Evolutionary conservation across 2,329 filamentous ascomycete species (phyloP).

Genomic region (Colletotrichum zoysiae): DNA sequence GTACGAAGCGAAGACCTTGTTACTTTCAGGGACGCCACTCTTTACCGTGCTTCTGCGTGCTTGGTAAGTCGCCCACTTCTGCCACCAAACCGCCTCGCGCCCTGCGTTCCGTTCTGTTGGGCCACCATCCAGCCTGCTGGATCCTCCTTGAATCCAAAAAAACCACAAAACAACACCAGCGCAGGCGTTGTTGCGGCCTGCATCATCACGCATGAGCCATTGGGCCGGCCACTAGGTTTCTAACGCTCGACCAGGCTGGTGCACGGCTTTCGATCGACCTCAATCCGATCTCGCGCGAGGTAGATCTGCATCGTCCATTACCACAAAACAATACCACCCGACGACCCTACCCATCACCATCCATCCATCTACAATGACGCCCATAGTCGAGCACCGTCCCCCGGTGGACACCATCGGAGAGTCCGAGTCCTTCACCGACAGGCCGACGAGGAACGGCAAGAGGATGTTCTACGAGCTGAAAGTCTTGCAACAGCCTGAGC

Average conservation of each 20-base stretch:
- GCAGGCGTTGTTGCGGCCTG: background rate
- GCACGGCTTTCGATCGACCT: slow-evolving; percentile 6
- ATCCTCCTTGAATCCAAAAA: background rate
- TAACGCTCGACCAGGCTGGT: slow-evolving; percentile 17
- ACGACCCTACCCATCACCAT: background rate
- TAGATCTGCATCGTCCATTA: background rate
- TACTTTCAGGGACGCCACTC: background rate
- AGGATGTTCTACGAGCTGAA: slow-evolving; percentile 84
- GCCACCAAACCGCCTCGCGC: slow-evolving; percentile 11
- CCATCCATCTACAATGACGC: background rate
- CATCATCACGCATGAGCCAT: slow-evolving; percentile 1
- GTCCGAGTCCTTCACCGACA: slow-evolving; percentile 16
- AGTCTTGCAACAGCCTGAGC: slow-evolving; percentile 94
- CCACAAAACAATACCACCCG: background rate
- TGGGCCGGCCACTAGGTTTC: background rate
- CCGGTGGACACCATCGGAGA: slow-evolving; percentile 7
- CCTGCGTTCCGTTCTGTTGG: slow-evolving; percentile 19
- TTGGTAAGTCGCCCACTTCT: slow-evolving; percentile 12
- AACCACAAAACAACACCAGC: no score
- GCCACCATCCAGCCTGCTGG: slow-evolving; percentile 4
- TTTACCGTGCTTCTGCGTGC: background rate
- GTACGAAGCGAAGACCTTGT: background rate
- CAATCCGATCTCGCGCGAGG: background rate
- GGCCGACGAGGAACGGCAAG: slow-evolving; percentile 77
- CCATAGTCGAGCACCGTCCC: background rate